Conservation (phyloP, 164 flowering plant species). For the Magnolia officinalis region DNA sequence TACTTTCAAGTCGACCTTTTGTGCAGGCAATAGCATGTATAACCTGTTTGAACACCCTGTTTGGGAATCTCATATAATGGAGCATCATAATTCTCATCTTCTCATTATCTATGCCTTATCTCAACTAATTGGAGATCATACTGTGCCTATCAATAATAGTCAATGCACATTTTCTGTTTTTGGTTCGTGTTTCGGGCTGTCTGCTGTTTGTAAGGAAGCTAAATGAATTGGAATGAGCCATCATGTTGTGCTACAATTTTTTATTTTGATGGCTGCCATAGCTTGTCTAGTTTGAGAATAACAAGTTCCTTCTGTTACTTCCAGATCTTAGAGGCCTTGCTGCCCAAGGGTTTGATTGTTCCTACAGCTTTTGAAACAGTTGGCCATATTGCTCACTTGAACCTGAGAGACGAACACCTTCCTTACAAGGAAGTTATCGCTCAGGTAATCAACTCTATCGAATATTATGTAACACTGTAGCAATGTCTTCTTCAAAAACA, state of each 20-base stretch:
- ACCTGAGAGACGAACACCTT: slow-evolving; percentile 79
- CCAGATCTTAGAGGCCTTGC: slow-evolving; percentile 81
- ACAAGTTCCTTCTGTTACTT: not conserved
- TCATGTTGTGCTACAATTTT: not conserved
- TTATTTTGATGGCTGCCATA: not conserved
- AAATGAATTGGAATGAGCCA: no score
- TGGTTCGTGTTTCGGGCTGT: no score
- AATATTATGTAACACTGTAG: not conserved
- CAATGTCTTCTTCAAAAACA: not conserved
- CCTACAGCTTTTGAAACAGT: slow-evolving; percentile 88
- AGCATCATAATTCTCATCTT: no score
- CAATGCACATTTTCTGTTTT: no score
- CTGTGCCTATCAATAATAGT: no score
- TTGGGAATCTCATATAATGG: no score
- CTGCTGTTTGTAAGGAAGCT: no score
- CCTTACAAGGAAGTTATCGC: slow-evolving; percentile 82
- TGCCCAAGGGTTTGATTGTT: slow-evolving; percentile 61
- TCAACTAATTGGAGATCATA: no score
- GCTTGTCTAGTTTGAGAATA: not conserved
- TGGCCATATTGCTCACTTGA: slow-evolving; percentile 93
- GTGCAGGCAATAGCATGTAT: not conserved
- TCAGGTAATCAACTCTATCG: slow-evolving; percentile 42
- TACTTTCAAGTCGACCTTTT: not conserved
- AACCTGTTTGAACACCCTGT: not conserved
- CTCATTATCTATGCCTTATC: no score